A percentile compares a stretch with the other conserved stretches of the same genome.
These are phyloP conservation scores for Kodamaea hsintzibuensis DNA, from an alignment of 805 yeast genomes.

Conservation along the genomic window DNA sequence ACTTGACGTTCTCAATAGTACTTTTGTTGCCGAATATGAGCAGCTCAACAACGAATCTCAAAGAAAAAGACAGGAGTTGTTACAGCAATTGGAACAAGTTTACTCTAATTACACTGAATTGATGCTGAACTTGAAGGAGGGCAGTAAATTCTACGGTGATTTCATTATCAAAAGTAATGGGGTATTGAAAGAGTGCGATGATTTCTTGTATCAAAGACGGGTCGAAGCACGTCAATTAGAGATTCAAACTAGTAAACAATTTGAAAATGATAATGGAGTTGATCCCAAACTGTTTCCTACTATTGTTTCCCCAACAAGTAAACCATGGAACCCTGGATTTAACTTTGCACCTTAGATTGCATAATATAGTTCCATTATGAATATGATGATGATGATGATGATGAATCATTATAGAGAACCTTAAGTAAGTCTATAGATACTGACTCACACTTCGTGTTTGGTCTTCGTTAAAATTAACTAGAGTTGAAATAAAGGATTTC, in stretches of 20 bases:
- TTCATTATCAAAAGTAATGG: conserved; percentile 48
- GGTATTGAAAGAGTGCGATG: conserved; percentile 50
- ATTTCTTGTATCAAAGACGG: conserved; percentile 51
- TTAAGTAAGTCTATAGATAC: too few species aligned
- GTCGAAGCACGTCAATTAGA: conserved; percentile 56
- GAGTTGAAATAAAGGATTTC: too few species aligned
- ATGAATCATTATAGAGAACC: too few species aligned
- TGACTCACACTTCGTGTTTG: too few species aligned
- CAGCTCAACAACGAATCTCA: conserved; percentile 21
- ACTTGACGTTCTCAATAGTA: conserved; percentile 15
- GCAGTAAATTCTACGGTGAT: conserved; percentile 67
- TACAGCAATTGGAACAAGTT: conserved; percentile 53
- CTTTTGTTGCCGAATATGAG: conserved; percentile 12
- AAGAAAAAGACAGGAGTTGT: conserved; percentile 45
- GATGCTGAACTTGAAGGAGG: conserved; percentile 61
- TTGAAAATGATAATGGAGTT: conserved; percentile 1
- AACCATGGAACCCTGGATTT: background rate
- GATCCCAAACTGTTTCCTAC: conserved; percentile 1
- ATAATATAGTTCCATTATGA: too few species aligned
- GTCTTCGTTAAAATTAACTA: too few species aligned
- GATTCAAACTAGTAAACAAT: background rate
- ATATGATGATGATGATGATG: too few species aligned
- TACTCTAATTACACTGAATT: conserved; percentile 57
- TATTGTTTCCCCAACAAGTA: background rate
- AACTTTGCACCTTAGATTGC: background rate